Evolutionary conservation across 345 rosid genomes (phyloP), one percentile per base, ranked within the genome.

Genomic region (Aurinia saxatilis): DNA sequence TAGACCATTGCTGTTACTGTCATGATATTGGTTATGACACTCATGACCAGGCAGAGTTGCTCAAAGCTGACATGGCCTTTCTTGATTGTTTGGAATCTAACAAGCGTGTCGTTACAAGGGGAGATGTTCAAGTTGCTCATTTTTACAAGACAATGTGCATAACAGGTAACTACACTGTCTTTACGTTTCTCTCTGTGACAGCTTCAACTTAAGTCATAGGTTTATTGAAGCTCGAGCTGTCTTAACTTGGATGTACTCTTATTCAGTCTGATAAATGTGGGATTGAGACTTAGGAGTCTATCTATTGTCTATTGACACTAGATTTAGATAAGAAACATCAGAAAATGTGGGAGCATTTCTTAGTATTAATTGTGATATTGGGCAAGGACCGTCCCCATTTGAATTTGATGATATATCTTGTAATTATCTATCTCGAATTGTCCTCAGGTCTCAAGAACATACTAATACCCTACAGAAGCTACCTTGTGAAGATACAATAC

Each of bases 1-100:
- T 92, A 73, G 98, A 92, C 60, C 91, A 77, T 71, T 92, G 97
- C 61, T 93, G 99, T 78, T 93, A 89, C 73, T 93, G 99, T 65
- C 97, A 93, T 73, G 97, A 93, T 56, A 93, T 93, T 5, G 97
- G 97, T 65, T 93, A 90, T 51, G 99, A 93, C 74, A 73, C 85
- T 61, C 93, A 87, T 57, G 91, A 90, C 50, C 99, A 93, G 72
- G 91, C 87, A 10, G 79, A 80, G 73, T 77, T 93, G 66, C 78
- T 90, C 49, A 83, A 87, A 69, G 91, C 96, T 3, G 99, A 93
- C 78, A 56, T 93, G 42, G 85, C 83, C 14, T 93, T 93, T 75
- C 90, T 93, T 10, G 87, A 87, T 40, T 93, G 99, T 80, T 68
- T 93, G 85, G 97, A 93, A 82, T 51, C 71, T 1, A 85, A 81